phyloP scores from a whole-genome alignment of 768 basidiomycete species.

The Dendrothele bispora region DNA sequence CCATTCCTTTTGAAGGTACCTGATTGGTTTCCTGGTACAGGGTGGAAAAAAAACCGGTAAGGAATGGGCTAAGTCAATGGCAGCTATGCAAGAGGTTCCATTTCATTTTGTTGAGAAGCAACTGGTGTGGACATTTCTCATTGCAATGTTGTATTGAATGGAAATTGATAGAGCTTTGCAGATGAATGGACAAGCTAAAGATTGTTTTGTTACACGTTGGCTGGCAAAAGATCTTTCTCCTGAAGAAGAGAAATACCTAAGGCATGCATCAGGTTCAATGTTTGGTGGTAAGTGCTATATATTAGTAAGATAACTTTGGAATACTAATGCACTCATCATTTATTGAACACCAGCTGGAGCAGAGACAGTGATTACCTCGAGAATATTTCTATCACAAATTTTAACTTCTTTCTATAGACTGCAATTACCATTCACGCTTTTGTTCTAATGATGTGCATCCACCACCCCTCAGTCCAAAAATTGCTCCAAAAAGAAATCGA shows the following conservation, averaged over 20 bases:
- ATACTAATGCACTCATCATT: background rate
- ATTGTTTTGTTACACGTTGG: background rate
- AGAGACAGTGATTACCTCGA: background rate
- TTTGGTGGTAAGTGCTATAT: background rate
- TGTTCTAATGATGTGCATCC: constrained; percentile 18
- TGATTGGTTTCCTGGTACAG: no score
- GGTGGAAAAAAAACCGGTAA: constrained; percentile 19
- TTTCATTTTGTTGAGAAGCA: constrained; percentile 9
- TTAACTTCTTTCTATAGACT: background rate
- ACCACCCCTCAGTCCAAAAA: constrained; percentile 17
- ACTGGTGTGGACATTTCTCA: constrained; percentile 7
- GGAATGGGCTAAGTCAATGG: constrained; percentile 1
- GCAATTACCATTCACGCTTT: constrained; percentile 9
- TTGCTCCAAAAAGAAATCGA: constrained; percentile 22
- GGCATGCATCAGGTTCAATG: background rate
- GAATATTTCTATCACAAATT: background rate
- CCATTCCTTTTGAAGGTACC: constrained; percentile 14
- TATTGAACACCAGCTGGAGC: background rate
- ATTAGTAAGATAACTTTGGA: background rate
- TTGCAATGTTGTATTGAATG: background rate
- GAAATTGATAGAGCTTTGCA: no score
- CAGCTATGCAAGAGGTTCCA: constrained; percentile 7
- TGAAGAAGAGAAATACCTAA: background rate
- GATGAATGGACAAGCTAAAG: background rate
- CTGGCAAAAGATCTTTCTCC: background rate